Evolutionary conservation across 1,284 basidiomycete genomes (phyloP).

Genomic region (Marasmius sp.): DNA sequence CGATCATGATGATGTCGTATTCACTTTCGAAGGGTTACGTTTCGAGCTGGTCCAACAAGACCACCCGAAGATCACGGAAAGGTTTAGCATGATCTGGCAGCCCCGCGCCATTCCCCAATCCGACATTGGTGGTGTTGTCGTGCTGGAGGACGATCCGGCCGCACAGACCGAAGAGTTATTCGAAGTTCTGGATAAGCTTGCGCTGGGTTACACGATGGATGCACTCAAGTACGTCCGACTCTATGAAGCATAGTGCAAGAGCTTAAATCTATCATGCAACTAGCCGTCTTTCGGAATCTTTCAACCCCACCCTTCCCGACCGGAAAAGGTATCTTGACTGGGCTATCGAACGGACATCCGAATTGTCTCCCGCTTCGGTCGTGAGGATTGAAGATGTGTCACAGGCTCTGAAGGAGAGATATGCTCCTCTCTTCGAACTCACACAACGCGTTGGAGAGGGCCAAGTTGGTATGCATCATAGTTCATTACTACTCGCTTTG

Average conservation of each 20-base stretch:
- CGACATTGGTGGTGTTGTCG: neutral
- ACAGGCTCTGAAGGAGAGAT: neutral
- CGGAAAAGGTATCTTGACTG: neutral
- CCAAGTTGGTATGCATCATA: neutral
- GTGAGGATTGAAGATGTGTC: neutral
- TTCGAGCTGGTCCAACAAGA: neutral
- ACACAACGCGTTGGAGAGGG: neutral
- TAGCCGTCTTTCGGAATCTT: neutral
- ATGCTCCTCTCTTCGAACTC: neutral
- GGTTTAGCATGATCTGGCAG: conserved; percentile 1
- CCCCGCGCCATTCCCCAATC: neutral
- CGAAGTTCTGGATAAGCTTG: neutral
- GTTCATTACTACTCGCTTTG: neutral
- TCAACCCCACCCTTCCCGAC: neutral
- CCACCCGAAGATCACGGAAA: neutral
- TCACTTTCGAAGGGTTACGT: conserved; percentile 9
- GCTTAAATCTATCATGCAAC: neutral
- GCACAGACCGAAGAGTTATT: neutral
- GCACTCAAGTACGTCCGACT: neutral
- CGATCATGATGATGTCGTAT: conserved; percentile 8
- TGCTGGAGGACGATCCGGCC: neutral
- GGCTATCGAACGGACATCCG: neutral
- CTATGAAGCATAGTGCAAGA: neutral
- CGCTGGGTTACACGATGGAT: neutral
- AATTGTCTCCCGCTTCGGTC: neutral